Evolutionary conservation across 768 basidiomycete species (phyloP).

Genomic region (Macrolepiota fuliginosa): DNA sequence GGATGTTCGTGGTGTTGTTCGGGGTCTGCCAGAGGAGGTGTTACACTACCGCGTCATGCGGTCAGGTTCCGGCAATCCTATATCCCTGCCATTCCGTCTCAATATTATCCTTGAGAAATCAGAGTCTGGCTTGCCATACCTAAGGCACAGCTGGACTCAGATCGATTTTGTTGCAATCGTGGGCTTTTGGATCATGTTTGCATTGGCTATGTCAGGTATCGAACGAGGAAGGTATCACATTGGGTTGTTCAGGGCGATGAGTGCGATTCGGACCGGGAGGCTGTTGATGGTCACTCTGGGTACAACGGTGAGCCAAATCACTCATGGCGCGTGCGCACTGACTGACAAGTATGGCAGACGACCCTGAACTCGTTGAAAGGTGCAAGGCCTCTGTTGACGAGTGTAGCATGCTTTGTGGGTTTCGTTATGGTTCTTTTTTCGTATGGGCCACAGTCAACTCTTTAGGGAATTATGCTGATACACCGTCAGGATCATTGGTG

Average conservation of each 20-base stretch:
- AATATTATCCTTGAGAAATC: slow-evolving; percentile 57
- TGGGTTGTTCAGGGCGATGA: slow-evolving; percentile 86
- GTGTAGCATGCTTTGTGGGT: slow-evolving; percentile 87
- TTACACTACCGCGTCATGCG: slow-evolving; percentile 33
- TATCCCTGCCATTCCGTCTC: slow-evolving; percentile 62
- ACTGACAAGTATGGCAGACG: slow-evolving; percentile 34
- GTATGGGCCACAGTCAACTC: slow-evolving; percentile 37
- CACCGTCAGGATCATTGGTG: slow-evolving; percentile 72
- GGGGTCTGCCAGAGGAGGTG: slow-evolving; percentile 15
- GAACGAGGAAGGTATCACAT: slow-evolving; percentile 74
- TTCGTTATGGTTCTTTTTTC: slow-evolving; percentile 90
- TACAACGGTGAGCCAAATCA: slow-evolving; percentile 65
- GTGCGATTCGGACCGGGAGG: slow-evolving; percentile 79
- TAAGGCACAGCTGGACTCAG: slow-evolving; percentile 90
- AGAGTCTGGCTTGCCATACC: slow-evolving; percentile 75
- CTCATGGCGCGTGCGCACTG: background rate
- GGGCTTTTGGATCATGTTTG: slow-evolving; percentile 85
- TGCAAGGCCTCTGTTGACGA: slow-evolving; percentile 86
- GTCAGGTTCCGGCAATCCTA: slow-evolving; percentile 38
- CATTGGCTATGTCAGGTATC: slow-evolving; percentile 59
- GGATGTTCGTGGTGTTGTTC: slow-evolving; percentile 19
- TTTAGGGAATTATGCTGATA: slow-evolving; percentile 5
- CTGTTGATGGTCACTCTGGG: slow-evolving; percentile 86
- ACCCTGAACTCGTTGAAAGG: background rate
- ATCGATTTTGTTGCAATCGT: slow-evolving; percentile 87